Base-by-base conservation (phyloP, 2,329 filamentous ascomycete species). In the Scedosporium boydii region DNA sequence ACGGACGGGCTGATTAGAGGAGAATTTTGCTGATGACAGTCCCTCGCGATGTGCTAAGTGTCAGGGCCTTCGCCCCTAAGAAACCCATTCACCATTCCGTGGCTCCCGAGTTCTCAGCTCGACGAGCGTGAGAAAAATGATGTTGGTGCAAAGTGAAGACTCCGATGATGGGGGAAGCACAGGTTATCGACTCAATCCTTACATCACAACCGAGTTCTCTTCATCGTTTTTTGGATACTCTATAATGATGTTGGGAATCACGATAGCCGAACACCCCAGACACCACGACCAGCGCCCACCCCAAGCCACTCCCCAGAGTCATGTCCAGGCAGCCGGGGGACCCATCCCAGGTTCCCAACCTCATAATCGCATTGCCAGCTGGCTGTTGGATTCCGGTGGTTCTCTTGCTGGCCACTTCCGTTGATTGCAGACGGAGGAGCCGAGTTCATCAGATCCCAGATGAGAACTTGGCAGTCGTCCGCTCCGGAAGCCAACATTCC, bases 401-500 rank as follows among this genome's bases (percentile, higher is more conserved):
- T 88, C 53, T 87, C 84, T 18, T 77, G 71, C 59, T 78, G 77
- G 3, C 78, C 75, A 1, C 76, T 73, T 42, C 82, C 83, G 65
- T 84, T 85, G 46, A 77, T 69, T 65, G 81, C 69, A 73, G 80
- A 66, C 74, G 77, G 71, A 3, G 62, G 60, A 75, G 82, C 82
- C 69, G 73, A 71, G 64, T 89, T 93, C 66, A 97, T 82, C 9
- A 99, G 80, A 74, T 99, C 95, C 95, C 95, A 99, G 16, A 97
- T 82, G 38, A 98, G 81, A 1, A 98, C 93, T 67, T 95, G 85
- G 66, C 87, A 93, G 74, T 99, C 95, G 70, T 99, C 95, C 5
- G 83, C 95, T 41, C 95, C 95, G 0, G 91, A 96, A 16, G 93
- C 93, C 18, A 99, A 84, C 67, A 93, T 89, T 26, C 95, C 95